phyloP scores from a whole-genome alignment of 768 basidiomycete species.

The Pisolithus marmoratus region DNA sequence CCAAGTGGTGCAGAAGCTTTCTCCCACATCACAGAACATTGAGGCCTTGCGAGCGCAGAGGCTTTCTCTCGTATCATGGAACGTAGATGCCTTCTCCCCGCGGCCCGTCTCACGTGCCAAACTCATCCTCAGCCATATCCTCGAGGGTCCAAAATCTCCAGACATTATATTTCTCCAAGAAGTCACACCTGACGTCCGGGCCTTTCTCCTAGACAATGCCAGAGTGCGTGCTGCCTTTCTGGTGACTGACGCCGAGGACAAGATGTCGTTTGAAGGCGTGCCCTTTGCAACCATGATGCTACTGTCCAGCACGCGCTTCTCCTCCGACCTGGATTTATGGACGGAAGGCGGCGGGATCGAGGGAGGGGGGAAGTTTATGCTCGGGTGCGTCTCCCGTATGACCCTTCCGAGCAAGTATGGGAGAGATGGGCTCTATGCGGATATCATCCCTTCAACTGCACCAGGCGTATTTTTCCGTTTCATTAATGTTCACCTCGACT shows the following conservation, averaged over 20 bases:
- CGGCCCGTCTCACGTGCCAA: conserved; percentile 28
- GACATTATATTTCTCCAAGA: conserved; percentile 39
- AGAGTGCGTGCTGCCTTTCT: conserved; percentile 32
- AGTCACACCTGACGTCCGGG: conserved; percentile 28
- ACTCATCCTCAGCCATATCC: conserved; percentile 29
- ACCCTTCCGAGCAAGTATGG: conserved; percentile 31
- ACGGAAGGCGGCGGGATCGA: background rate
- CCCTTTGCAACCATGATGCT: conserved; percentile 23
- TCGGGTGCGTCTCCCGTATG: conserved; percentile 13
- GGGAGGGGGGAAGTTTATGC: background rate
- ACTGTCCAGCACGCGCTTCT: conserved; percentile 23
- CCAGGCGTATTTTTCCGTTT: conserved; percentile 25
- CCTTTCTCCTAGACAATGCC: conserved; percentile 27
- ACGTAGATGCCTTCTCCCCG: conserved; percentile 31
- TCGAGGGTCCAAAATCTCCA: conserved; percentile 25
- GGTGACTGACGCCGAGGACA: conserved; percentile 34
- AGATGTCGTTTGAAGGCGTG: conserved; percentile 26
- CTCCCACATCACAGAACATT: too few species aligned
- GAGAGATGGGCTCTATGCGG: conserved; percentile 34
- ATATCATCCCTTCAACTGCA: conserved; percentile 24
- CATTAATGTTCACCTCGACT: conserved; percentile 36
- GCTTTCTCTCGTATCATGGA: conserved; percentile 33
- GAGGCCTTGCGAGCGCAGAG: too few species aligned
- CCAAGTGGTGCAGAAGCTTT: conserved; percentile 16
- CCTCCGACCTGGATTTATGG: background rate